Conservation (phyloP, 495 filamentous ascomycete species). For the Penicillium atrosanguineum region DNA sequence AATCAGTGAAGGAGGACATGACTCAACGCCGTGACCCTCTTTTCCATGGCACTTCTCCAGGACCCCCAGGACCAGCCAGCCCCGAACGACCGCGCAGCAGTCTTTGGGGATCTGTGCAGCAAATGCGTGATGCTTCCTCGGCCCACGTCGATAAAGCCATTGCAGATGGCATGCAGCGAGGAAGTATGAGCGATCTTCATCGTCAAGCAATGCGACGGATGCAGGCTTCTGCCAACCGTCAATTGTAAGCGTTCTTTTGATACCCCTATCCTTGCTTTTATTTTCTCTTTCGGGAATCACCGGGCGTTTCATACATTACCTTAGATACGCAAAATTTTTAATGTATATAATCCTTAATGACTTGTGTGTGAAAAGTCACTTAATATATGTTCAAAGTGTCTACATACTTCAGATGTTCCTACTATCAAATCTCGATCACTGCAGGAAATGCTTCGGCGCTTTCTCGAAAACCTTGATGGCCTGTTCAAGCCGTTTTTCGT, state of each 20-base stretch:
- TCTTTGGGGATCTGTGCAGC: slow-evolving; percentile 27
- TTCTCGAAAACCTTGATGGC: slow-evolving; percentile 25
- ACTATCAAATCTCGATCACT: neutral
- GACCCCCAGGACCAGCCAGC: slow-evolving; percentile 5
- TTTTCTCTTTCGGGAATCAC: slow-evolving; percentile 7
- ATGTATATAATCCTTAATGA: slow-evolving; percentile 17
- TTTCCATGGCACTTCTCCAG: slow-evolving; percentile 7
- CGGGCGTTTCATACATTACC: slow-evolving; percentile 2
- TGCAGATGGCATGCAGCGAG: slow-evolving; percentile 73
- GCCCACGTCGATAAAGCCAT: slow-evolving; percentile 50
- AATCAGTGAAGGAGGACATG: slow-evolving; percentile 65
- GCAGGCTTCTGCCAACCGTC: slow-evolving; percentile 67
- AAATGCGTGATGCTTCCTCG: slow-evolving; percentile 31
- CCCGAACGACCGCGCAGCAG: slow-evolving; percentile 24
- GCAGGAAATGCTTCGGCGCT: slow-evolving; percentile 18
- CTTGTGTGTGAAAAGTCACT: neutral
- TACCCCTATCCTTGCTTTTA: slow-evolving; percentile 11
- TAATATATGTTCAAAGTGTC: neutral
- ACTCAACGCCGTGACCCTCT: slow-evolving; percentile 41
- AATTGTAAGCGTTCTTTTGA: slow-evolving; percentile 20
- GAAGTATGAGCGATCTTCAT: slow-evolving; percentile 74
- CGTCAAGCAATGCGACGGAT: slow-evolving; percentile 78
- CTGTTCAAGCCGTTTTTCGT: slow-evolving; percentile 22
- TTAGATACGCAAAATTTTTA: slow-evolving; percentile 7
- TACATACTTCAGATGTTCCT: neutral